phyloP scores from a whole-genome alignment of 1,284 basidiomycete genomes.

The Leucoagaricus sp. region DNA sequence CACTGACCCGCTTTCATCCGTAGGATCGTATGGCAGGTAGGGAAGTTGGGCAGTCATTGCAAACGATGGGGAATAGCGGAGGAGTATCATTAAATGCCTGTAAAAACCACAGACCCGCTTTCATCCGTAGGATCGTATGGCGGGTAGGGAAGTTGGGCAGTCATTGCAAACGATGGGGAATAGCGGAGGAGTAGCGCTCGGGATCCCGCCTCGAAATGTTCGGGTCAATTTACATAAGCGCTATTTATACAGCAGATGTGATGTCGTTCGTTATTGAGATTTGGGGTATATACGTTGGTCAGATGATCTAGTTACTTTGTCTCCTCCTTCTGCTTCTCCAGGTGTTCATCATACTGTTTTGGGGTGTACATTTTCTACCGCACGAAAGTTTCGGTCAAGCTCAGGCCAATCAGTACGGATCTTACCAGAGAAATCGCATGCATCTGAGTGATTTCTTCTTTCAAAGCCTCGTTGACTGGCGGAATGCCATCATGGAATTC shows the following conservation, averaged over 20 bases:
- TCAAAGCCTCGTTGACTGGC: slow-evolving; percentile 74
- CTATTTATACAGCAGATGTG: slow-evolving; percentile 4
- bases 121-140: slow-evolving; percentile 71
- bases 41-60: slow-evolving; percentile 26
- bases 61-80: neutral
- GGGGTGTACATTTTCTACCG: slow-evolving; percentile 75
- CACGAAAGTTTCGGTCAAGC: neutral
- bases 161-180: neutral
- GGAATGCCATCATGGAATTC: neutral
- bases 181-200: neutral
- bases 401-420: neutral
- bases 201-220: neutral
- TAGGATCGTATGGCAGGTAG: slow-evolving; percentile 67
- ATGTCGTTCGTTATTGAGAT: neutral
- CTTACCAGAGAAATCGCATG: slow-evolving; percentile 84
- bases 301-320: slow-evolving; percentile 1
- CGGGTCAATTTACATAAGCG: slow-evolving; percentile 10
- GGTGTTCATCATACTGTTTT: slow-evolving; percentile 60
- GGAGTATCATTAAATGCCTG: neutral
- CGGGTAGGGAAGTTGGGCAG: slow-evolving; percentile 39
- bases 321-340: slow-evolving; percentile 34
- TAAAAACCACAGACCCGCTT: slow-evolving; percentile 42
- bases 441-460: slow-evolving; percentile 72
- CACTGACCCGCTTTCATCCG: slow-evolving; percentile 57
- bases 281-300: neutral